Evolutionary conservation across 2,329 filamentous ascomycete genomes (phyloP), one percentile per base, ranked within the genome.

Genomic region (Trichoderma sp.): DNA sequence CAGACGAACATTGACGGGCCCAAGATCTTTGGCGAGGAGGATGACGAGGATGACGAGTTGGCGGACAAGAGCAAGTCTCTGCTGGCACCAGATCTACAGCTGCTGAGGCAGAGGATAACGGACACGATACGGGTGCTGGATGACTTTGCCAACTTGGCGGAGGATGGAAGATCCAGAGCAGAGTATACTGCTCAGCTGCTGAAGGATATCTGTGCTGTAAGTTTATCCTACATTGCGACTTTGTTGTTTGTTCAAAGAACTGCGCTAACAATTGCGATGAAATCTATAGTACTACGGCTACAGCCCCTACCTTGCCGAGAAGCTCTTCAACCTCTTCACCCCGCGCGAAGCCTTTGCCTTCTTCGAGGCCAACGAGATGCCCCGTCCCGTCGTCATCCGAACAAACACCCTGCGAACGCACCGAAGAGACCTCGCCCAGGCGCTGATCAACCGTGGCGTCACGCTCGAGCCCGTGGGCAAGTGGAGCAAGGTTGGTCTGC

Each of bases 311-410:
- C 87, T 99, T n/a, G 96, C 94, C 5, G 93, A 97, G 81, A 99
- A 98, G 85, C 89, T 99, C 19, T 94, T 94, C 83, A 91, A 91
- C 77, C 89, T 99, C 7, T 98, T 99, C 82, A 89, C 94, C 1
- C 93, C 96, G 0, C 90, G 91, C 75, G 96, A 99, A 83, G 96
- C 96, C 0, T 96, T 98, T 75, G 94, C 94, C 67, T 99, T 99
- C 82, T 98, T 99, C 83, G 96, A 99, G 83, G 95, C 95, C 75
- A 99, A 99, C 89, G 96, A 99, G 83, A 94, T 92, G 33, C 89
- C 94, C 16, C 89, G 96, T 63, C 96, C 96, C 4, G 90, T 99
- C 70, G 96, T 99, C 73, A 96, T 99, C 78, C 91, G 96, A 77
- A 98, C 96, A 72, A 99, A 99, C 82, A 99, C 95, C 10, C 88